Evolutionary conservation across 2,329 filamentous ascomycete species (phyloP), one percentile per base, ranked within the genome.

Genomic region (Diaporthe sp.): DNA sequence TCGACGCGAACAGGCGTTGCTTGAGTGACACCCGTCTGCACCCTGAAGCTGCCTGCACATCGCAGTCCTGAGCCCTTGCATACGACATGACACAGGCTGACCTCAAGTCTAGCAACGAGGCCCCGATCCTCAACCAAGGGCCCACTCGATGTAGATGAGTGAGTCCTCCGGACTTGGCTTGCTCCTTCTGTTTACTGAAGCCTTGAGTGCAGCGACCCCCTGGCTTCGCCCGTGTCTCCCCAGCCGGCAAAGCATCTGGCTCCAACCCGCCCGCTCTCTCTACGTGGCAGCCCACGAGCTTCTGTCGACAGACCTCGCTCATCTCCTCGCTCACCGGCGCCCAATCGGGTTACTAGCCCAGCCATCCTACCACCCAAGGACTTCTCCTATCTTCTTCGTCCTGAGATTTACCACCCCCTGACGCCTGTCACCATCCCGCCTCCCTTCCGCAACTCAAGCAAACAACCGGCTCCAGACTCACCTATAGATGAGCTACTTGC

Each of bases 351-450:
- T 52, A 28, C 35, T 12, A 72, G 57, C 15, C 57, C 75, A 1
- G 75, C 82, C 58, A 82, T 85, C 73, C 79, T 84, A 15, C 82
- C 86, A n/a, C 83, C 86, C 47, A 93, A 94, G 79, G 93, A 97
- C 85, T 94, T 98, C 78, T 91, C 92, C 25, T 96, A 93, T 82
- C 91, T 98, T 60, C 89, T 97, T 15, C 91, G 92, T 28, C 92
- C 94, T 4, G 91, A 95, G 77, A 93, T 96, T 73, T 98, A 96
- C 85, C 96, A 98, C 81, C 91, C 93, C 2, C 87, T 98, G 33
- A 92, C 93, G 0, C 89, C 89, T 22, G 87, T 91, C 58, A 87
- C 88, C 76, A 83, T 92, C 17, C 90, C 91, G 0, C 80, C 86
- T 0, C 85, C 95, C 4, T 96, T 98, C 82, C 91, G 94, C 76